phyloP scores from a whole-genome alignment of 2,329 filamentous ascomycete species.

The Colletotrichum simmondsii region DNA sequence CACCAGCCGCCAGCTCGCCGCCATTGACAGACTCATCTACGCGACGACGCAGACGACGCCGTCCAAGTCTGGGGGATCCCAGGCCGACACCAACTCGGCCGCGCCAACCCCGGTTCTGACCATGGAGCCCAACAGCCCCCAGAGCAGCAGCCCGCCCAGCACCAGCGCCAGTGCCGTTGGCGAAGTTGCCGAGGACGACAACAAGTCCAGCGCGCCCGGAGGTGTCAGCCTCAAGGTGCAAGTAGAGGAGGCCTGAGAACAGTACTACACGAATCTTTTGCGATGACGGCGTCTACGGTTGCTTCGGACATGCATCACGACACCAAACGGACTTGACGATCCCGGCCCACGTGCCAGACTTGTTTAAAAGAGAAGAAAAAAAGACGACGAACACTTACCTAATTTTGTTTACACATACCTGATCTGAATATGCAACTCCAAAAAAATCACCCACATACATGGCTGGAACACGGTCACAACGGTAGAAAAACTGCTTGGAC shows the following conservation, averaged over 20 bases:
- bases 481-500: slow-evolving; percentile 29
- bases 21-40: slow-evolving; percentile 67
- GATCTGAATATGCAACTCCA: neutral
- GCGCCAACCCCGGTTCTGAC: slow-evolving; percentile 75
- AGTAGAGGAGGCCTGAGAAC: slow-evolving; percentile 44
- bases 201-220: slow-evolving; percentile 36
- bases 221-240: slow-evolving; percentile 40
- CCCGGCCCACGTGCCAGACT: slow-evolving; percentile 5
- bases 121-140: slow-evolving; percentile 75
- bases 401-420: slow-evolving; percentile 30
- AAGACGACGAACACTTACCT: slow-evolving; percentile 8
- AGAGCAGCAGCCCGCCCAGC: slow-evolving; percentile 74
- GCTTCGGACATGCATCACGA: slow-evolving; percentile 29
- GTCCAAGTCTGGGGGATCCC: slow-evolving; percentile 29
- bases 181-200: slow-evolving; percentile 44
- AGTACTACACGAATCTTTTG: neutral
- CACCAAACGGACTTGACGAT: slow-evolving; percentile 20
- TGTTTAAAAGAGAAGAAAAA: slow-evolving; percentile 1
- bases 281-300: slow-evolving; percentile 23
- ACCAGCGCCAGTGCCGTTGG: slow-evolving; percentile 67
- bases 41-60: slow-evolving; percentile 35
- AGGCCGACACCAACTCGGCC: slow-evolving; percentile 57
- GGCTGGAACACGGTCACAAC: slow-evolving; percentile 18
- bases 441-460: slow-evolving; percentile 10
- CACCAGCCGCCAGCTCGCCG: slow-evolving; percentile 73